These are phyloP conservation scores for Pinus tabuliformis DNA, from an alignment of 75 land plant species.

Conservation along the genomic window DNA sequence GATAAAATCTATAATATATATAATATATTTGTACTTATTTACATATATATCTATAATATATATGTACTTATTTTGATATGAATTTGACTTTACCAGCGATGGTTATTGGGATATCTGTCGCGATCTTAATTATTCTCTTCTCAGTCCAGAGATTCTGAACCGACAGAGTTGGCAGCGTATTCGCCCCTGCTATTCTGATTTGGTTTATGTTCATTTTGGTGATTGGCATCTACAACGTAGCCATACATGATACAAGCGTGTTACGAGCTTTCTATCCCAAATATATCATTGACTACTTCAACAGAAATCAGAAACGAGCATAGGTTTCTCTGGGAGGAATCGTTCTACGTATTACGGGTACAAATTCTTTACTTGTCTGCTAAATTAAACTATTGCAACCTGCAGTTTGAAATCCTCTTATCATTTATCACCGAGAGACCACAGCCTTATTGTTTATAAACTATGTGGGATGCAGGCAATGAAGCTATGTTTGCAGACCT, in stretches of 20 bases:
- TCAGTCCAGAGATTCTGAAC: constrained; percentile 50
- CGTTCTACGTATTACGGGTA: constrained; percentile 45
- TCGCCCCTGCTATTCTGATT: constrained; percentile 34
- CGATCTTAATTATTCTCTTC: constrained; percentile 33
- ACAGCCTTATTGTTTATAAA: no score
- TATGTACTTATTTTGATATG: no score
- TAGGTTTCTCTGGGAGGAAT: constrained; percentile 61
- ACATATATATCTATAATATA: no score
- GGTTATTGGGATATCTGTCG: constrained; percentile 25
- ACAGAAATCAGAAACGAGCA: constrained; percentile 15
- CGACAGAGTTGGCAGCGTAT: constrained; percentile 38
- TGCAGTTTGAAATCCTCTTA: background rate
- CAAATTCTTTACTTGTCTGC: no score
- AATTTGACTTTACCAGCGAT: constrained; percentile 16
- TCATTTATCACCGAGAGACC: background rate
- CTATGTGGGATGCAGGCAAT: constrained; percentile 31
- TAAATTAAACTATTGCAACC: background rate
- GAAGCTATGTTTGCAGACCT: constrained; percentile 88
- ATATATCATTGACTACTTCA: constrained; percentile 34
- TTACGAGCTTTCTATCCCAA: constrained; percentile 31
- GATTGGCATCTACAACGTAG: constrained; percentile 40
- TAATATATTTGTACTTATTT: no score
- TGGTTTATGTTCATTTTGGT: constrained; percentile 39
- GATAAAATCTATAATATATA: no score
- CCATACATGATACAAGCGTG: constrained; percentile 25